These are phyloP conservation scores for Trichosporon inkin DNA, from an alignment of 1,284 basidiomycete genomes.

Conservation along the genomic window DNA sequence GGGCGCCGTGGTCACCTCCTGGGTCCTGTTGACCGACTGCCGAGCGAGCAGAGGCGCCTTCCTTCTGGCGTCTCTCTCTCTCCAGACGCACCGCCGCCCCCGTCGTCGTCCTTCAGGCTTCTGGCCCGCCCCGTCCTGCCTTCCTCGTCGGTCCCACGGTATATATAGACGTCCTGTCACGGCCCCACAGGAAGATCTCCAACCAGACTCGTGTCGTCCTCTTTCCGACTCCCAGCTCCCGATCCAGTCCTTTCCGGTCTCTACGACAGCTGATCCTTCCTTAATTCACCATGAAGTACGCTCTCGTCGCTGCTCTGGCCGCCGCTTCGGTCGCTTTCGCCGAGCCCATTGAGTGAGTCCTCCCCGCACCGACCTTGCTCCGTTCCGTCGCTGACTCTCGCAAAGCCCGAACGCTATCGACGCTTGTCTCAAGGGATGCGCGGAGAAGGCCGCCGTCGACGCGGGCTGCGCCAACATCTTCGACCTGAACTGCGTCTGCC, in stretches of 20 bases:
- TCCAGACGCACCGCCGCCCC: neutral
- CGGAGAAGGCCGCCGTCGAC: neutral
- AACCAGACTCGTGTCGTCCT: constrained; percentile 1
- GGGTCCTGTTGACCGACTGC: neutral
- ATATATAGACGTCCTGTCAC: constrained; percentile 1
- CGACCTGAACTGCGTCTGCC: constrained; percentile 5
- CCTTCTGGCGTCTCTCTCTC: neutral
- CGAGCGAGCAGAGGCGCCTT: constrained; percentile 3
- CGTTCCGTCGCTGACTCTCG: neutral
- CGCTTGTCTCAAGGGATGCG: constrained; percentile 2
- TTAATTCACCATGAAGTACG: constrained; percentile 7
- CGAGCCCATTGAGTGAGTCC: constrained; percentile 4
- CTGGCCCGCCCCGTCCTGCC: neutral
- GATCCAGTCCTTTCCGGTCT: constrained; percentile 4
- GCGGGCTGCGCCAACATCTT: constrained; percentile 6
- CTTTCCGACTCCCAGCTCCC: neutral
- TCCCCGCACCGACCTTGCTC: neutral
- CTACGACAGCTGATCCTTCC: constrained; percentile 3
- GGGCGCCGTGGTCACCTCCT: neutral
- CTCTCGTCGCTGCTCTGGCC: neutral
- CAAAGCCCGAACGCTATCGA: neutral
- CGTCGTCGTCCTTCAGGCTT: neutral
- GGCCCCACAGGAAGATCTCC: neutral
- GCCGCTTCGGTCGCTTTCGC: constrained; percentile 5
- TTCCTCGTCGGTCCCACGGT: neutral